phyloP scores from a whole-genome alignment of 257 asterid genomes.

The Ophiorrhiza pumila region DNA sequence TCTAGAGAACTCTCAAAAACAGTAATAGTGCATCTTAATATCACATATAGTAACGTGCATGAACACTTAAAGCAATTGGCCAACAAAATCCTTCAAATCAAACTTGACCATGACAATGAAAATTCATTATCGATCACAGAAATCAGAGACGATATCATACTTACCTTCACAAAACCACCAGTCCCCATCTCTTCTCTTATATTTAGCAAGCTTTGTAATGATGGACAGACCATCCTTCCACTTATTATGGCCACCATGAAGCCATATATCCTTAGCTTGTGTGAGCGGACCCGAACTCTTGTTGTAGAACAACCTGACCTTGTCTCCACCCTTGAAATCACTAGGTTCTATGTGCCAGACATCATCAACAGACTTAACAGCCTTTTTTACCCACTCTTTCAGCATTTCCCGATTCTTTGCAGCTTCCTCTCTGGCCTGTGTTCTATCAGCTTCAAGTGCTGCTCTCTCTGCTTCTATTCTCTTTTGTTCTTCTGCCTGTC shows the following conservation, averaged over 20 bases:
- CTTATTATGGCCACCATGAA: conserved; percentile 86
- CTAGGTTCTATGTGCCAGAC: conserved; percentile 73
- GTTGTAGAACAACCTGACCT: conserved; percentile 66
- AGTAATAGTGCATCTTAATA: background rate
- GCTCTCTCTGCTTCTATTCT: conserved; percentile 73
- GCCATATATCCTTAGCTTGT: conserved; percentile 63
- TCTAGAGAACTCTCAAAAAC: conserved; percentile 1
- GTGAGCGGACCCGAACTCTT: conserved; percentile 70
- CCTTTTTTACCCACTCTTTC: conserved; percentile 47
- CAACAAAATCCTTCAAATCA: conserved; percentile 12
- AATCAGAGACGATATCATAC: conserved; percentile 26
- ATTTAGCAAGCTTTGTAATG: conserved; percentile 55
- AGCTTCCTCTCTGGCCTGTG: conserved; percentile 65
- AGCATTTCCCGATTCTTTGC: conserved; percentile 46
- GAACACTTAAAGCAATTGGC: background rate
- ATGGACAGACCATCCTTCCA: conserved; percentile 82
- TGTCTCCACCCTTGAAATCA: conserved; percentile 54
- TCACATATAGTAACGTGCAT: background rate
- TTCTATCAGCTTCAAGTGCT: conserved; percentile 73
- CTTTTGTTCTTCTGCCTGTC: conserved; percentile 62
- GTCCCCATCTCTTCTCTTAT: conserved; percentile 52
- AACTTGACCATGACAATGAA: conserved; percentile 8
- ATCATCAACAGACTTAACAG: conserved; percentile 41
- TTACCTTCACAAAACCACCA: conserved; percentile 93
- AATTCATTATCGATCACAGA: conserved; percentile 2